phyloP scores from a whole-genome alignment of 176 grass and related monocot genomes.

The Aegilops sharonensis region DNA sequence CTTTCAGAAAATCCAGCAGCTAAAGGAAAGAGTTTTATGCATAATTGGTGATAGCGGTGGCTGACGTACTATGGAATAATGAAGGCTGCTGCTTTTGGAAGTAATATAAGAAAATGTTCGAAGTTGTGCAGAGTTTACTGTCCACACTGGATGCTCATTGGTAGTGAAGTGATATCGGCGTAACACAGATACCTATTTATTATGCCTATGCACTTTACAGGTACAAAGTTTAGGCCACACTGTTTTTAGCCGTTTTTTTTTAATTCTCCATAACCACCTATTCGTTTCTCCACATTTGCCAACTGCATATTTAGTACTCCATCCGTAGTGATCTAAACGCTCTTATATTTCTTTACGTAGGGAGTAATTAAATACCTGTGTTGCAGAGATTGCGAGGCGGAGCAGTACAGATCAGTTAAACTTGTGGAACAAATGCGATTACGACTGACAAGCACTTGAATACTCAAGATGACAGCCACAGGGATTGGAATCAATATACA shows the following conservation, averaged over 20 bases:
- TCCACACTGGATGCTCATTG: background rate
- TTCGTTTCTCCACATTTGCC: background rate
- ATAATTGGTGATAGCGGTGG: constrained; percentile 58
- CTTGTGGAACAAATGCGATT: background rate
- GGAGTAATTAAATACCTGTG: background rate
- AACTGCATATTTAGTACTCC: background rate
- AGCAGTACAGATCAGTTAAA: background rate
- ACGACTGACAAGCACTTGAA: background rate
- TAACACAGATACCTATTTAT: background rate
- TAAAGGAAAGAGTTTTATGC: constrained; percentile 55
- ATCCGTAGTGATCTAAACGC: too few species aligned
- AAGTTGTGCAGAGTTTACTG: background rate
- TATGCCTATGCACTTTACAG: constrained; percentile 4
- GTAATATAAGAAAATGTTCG: constrained; percentile 19
- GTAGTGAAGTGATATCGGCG: background rate
- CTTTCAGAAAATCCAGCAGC: constrained; percentile 65
- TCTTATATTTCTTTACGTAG: too few species aligned
- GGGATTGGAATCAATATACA: too few species aligned
- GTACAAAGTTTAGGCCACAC: background rate
- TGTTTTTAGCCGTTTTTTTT: background rate
- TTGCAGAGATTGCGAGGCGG: constrained; percentile 12
- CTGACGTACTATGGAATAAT: constrained; percentile 22
- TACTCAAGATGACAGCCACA: background rate
- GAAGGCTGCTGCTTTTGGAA: background rate
- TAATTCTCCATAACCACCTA: background rate